phyloP scores from a whole-genome alignment of 2,329 filamentous ascomycete genomes.

The Xylariomycetidae sp. region DNA sequence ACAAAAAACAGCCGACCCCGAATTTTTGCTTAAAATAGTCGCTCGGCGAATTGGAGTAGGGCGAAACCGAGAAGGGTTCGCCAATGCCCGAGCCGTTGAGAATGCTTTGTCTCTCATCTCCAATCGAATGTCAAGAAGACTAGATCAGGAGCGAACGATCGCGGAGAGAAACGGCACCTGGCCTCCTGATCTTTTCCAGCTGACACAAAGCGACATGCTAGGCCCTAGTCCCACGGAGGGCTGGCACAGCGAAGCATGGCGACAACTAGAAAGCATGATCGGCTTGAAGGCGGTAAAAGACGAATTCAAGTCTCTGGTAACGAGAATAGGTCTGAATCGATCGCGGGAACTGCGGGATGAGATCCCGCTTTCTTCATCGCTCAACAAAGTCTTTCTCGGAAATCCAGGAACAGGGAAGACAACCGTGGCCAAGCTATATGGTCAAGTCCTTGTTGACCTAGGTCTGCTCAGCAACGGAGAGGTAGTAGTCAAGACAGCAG shows the following conservation, averaged over 20 bases:
- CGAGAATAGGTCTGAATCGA: not conserved
- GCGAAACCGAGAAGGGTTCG: constrained; percentile 1
- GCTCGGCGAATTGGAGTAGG: constrained; percentile 3
- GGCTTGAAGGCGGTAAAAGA: constrained; percentile 5
- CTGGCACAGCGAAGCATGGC: constrained; percentile 2
- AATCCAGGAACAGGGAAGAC: constrained; percentile 7
- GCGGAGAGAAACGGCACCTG: not conserved
- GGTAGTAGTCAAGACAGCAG: constrained; percentile 5
- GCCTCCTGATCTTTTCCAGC: not conserved
- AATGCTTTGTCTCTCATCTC: constrained; percentile 1
- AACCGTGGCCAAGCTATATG: constrained; percentile 6
- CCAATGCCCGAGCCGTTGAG: constrained; percentile 2
- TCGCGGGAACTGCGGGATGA: constrained; percentile 1
- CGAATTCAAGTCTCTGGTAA: constrained; percentile 1
- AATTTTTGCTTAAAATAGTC: constrained; percentile 2
- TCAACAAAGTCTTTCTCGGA: constrained; percentile 7
- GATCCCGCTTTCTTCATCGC: constrained; percentile 1
- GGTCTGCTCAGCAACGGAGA: constrained; percentile 8
- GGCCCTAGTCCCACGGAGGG: not conserved
- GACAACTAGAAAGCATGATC: constrained; percentile 4
- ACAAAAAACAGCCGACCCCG: constrained; percentile 1
- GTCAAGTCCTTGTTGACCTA: constrained; percentile 7
- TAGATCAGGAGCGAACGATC: not conserved
- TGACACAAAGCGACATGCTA: constrained; percentile 3
- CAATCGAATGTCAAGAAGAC: not conserved